phyloP scores from a whole-genome alignment of 371 early-diverging fungal species.

The Blakeslea trispora region DNA sequence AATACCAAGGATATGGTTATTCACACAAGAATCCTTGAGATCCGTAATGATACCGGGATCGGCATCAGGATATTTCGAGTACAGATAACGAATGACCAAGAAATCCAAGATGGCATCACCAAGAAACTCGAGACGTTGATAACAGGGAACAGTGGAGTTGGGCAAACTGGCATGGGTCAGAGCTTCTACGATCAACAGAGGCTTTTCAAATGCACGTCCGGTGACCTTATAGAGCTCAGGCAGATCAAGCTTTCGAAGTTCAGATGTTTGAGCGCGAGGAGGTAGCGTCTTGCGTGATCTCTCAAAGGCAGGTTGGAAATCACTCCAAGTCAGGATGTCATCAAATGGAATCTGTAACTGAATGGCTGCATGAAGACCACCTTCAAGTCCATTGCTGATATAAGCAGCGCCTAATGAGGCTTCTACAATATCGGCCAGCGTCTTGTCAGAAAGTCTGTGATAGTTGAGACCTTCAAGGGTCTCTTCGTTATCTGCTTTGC shows the following conservation, averaged over 20 bases:
- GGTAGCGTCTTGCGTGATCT: constrained; percentile 30
- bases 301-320: constrained; percentile 44
- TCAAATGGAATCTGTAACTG: constrained; percentile 60
- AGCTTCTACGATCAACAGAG: constrained; percentile 72
- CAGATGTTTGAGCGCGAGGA: constrained; percentile 31
- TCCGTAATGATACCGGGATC: constrained; percentile 73
- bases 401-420: constrained; percentile 85
- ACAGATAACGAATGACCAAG: constrained; percentile 76
- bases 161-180: constrained; percentile 83
- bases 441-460: constrained; percentile 75
- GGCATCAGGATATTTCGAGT: constrained; percentile 53
- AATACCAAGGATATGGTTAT: constrained; percentile 83
- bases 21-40: constrained; percentile 85
- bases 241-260: constrained; percentile 28
- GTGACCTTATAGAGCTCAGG: constrained; percentile 52
- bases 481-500: constrained; percentile 37
- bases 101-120: constrained; percentile 94
- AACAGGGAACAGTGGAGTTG: constrained; percentile 63
- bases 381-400: constrained; percentile 59
- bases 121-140: constrained; percentile 92
- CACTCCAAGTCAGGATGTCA: constrained; percentile 53
- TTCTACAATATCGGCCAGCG: constrained; percentile 89
- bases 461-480: constrained; percentile 30
- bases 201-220: constrained; percentile 75
- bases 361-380: constrained; percentile 65